Evolutionary conservation across 225 moss, liverwort and hornwort species (phyloP).

Genomic region (Asterella californica): DNA sequence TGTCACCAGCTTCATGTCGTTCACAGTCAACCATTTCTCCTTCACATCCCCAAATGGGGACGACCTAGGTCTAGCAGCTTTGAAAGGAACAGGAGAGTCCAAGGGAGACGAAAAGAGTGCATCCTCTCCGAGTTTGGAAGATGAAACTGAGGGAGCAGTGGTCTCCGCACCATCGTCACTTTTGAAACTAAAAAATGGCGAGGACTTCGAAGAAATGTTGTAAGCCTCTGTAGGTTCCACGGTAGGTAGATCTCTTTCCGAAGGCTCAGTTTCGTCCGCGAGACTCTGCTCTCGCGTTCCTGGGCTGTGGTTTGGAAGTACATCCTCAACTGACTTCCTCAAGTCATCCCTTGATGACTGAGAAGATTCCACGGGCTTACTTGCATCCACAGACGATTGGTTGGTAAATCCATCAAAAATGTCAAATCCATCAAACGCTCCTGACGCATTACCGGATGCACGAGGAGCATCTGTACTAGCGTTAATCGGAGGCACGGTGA

Average conservation of each 20-base stretch:
- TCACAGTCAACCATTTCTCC: conserved; percentile 75
- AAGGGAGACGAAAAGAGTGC: conserved; percentile 23
- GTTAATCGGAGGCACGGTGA: conserved; percentile 42
- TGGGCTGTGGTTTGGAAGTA: not conserved
- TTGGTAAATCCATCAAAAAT: conserved; percentile 59
- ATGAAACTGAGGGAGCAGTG: conserved; percentile 24
- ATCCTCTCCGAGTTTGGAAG: conserved; percentile 35
- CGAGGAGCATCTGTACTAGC: conserved; percentile 32
- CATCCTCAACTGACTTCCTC: conserved; percentile 34
- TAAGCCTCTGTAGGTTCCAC: conserved; percentile 13
- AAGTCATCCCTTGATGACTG: conserved; percentile 33
- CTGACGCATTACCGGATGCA: conserved; percentile 37
- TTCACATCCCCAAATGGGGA: conserved; percentile 13
- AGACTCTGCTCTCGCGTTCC: conserved; percentile 11
- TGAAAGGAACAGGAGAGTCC: conserved; percentile 23
- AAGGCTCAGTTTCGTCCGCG: not conserved
- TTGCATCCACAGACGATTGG: conserved; percentile 43
- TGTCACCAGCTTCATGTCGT: conserved; percentile 74
- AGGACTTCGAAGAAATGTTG: conserved; percentile 35
- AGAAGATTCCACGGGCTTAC: conserved; percentile 36
- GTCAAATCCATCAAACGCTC: conserved; percentile 56
- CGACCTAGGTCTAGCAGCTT: conserved; percentile 21
- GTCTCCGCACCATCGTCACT: conserved; percentile 31
- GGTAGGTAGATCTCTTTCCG: conserved; percentile 9
- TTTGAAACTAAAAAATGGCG: conserved; percentile 41